Evolutionary conservation across 1,139 yeast genomes (phyloP), one percentile per base, ranked within the genome.

Genomic region (Lodderomyces orthopsilosis): DNA sequence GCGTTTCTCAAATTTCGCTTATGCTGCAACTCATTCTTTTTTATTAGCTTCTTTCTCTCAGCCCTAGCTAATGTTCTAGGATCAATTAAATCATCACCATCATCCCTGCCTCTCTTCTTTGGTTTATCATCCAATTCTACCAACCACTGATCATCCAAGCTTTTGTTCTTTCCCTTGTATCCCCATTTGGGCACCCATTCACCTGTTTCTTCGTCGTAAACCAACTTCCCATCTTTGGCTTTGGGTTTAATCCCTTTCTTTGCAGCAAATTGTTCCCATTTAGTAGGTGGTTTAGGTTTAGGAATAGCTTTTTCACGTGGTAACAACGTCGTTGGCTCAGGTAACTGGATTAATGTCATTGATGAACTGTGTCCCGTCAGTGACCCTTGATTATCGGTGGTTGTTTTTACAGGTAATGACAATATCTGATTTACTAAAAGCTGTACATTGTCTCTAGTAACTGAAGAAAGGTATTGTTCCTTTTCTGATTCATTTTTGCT

Each of bases 171-270:
- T 58, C 98, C 98, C 54, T 86, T 84, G 71, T 85, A 93, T 47
- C 99, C 99, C 98, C 98, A 94, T 66, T 90, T 91, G 56, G 95
- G 94, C 48, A 85, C 96, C 98, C 98, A 94, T 66, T 90, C 91
- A 41, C 93, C 93, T 23, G 79, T 69, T 38, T 78, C 94, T 65
- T 94, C 98, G 63, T 93, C 96, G 57, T 71, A 94, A 1, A 88
- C 91, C 79, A 85, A 74, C 70, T 89, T 93, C 41, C 96, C 97
- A 32, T 88, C 85, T 65, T 84, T 90, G 52, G 88, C 87, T 74
- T 88, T 90, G 65, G 95, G 78, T 67, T 85, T 77, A 62, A 94
- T 94, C 55, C 98, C 98, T 73, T 94, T 94, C 75, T 81, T 86
- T 46, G 86, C 85, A 49, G 99, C 99, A 72, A 94, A 94, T 62